Percentiles rank a stretch among this genome's conserved stretches.
Conservation (phyloP, 305 asterid genomes). For the Fraxinus greggii region DNA sequence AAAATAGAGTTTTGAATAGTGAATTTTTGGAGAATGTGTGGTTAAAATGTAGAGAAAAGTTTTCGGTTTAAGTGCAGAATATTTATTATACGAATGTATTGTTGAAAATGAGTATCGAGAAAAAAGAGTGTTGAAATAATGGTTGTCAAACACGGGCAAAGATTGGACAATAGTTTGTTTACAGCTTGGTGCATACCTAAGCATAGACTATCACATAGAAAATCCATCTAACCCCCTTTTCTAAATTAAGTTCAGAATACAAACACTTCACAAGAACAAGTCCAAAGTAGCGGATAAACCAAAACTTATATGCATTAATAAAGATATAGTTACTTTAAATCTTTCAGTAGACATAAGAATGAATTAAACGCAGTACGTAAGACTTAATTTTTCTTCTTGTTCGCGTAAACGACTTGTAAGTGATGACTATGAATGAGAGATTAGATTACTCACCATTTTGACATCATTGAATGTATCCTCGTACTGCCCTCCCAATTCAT, state of each 20-base stretch:
- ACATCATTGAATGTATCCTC: slow-evolving; percentile 67
- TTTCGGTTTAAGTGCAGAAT: no score
- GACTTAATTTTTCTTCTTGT: not conserved
- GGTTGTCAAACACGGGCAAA: not conserved
- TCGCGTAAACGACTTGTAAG: not conserved
- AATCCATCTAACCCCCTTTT: not conserved
- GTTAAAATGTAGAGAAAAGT: no score
- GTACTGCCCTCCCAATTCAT: slow-evolving; percentile 62
- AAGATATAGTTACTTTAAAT: not conserved
- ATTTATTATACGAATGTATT: no score
- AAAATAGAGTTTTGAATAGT: no score
- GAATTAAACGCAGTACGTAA: not conserved
- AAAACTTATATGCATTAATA: not conserved
- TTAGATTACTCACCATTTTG: slow-evolving; percentile 39
- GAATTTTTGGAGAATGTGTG: no score
- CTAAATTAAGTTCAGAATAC: not conserved
- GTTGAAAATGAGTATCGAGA: no score
- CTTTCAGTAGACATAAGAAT: not conserved
- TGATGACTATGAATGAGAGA: not conserved
- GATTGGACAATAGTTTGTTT: not conserved
- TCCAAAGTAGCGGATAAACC: not conserved
- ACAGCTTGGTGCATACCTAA: not conserved
- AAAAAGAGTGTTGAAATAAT: not conserved
- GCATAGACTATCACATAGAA: not conserved
- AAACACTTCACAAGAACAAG: not conserved